Conservation (phyloP, 2,329 filamentous ascomycete genomes). For the Pseudogymnoascus sp. region DNA sequence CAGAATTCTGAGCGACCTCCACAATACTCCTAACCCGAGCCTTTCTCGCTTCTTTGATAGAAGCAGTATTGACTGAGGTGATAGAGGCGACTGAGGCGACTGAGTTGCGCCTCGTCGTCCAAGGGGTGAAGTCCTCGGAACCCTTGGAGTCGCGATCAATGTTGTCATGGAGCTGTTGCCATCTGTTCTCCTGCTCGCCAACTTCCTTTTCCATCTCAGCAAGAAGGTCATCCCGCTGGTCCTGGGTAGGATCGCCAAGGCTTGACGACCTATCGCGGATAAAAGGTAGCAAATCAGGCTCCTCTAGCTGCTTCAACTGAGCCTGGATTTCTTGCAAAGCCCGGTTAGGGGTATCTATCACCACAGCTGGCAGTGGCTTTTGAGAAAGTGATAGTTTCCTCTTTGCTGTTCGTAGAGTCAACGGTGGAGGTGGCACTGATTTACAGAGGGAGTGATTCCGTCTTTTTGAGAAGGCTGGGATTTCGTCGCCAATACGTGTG, state of each 20-base stretch:
- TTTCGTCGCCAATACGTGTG: slow-evolving; percentile 48
- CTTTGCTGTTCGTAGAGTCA: slow-evolving; percentile 39
- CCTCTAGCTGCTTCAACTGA: slow-evolving; percentile 26
- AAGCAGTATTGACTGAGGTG: not conserved
- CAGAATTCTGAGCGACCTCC: not conserved
- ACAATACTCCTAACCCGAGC: not conserved
- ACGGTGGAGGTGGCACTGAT: slow-evolving; percentile 46
- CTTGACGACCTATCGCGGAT: not conserved
- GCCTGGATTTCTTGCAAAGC: slow-evolving; percentile 27
- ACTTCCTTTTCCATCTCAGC: slow-evolving; percentile 54
- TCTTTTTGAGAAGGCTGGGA: slow-evolving; percentile 50
- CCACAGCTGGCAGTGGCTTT: slow-evolving; percentile 18
- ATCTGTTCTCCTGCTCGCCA: slow-evolving; percentile 49
- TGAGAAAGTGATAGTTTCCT: slow-evolving; percentile 37
- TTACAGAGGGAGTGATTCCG: slow-evolving; percentile 37
- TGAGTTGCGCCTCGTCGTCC: slow-evolving; percentile 1
- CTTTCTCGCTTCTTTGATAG: not conserved
- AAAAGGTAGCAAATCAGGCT: slow-evolving; percentile 15
- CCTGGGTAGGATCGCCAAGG: not conserved
- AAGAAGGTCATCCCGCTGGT: slow-evolving; percentile 33
- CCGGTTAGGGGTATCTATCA: slow-evolving; percentile 22
- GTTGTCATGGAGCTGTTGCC: slow-evolving; percentile 48
- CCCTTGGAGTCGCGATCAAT: slow-evolving; percentile 32
- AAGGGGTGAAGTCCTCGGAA: not conserved
- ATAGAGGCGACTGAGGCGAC: not conserved